Evolutionary conservation across 768 basidiomycete species (phyloP), one percentile per base, ranked within the genome.

Genomic region (Tulasnella sp.): DNA sequence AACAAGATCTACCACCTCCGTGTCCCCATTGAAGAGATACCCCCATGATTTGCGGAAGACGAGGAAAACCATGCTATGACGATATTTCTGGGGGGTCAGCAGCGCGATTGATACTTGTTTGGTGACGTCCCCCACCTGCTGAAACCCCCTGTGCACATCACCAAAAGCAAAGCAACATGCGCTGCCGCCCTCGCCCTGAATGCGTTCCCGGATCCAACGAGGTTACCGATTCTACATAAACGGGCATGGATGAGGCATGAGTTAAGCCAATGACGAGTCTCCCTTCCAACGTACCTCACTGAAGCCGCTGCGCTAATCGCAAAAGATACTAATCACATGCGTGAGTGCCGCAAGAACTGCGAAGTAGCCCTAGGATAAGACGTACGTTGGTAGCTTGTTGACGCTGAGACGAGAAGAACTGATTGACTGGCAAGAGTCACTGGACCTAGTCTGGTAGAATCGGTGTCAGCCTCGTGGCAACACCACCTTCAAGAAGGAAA

Each of bases 361-460:
- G 2, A 27, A 36, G 62, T 9, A 6, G 1, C 7, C 24, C 24
- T 68, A 14, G 4, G 24, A 0, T 95, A 90, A 82, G 92, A 95
- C 0, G 96, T 95, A 0, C 92, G 92, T 84, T 97, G 95, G 84
- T 90, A 97, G 1, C 92, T 92, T 3, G 89, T 90, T 0, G 92
- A 94, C 18, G 90, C 88, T 36, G 93, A 94, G 16, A 90, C 91
- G 46, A 93, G 87, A 18, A 99, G 87, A 1, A 98, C 92, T 0
- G 94, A 95, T 84, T 99, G 97, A 0, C 95, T 91, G 0, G 98
- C 98, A 3, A 99, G 89, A 9, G 90, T 87, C 7, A 90, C 88
- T 1, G 97, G 91, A 0, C 97, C 95, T 0, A 98, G 85, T 68
- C 93, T 94, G 79, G 72, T 38, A 82, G 83, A 3, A 83, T 83